phyloP scores from a whole-genome alignment of 441 rosid genomes.

The Gossypium lobatum region DNA sequence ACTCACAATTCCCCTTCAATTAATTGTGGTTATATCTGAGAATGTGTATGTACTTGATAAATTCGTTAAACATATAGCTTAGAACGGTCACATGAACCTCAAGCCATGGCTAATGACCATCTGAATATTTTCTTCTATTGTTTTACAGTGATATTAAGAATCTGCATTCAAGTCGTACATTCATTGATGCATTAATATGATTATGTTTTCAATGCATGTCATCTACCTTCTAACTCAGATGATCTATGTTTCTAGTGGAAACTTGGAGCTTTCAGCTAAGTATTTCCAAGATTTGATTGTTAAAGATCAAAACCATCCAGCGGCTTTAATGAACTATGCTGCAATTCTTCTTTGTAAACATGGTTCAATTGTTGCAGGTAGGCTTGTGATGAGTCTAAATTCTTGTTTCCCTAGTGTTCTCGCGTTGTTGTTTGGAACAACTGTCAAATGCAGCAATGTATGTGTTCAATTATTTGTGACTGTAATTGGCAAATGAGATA shows the following conservation, averaged over 20 bases:
- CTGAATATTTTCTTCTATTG: background rate
- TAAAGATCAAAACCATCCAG: slow-evolving; percentile 88
- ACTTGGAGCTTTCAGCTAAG: slow-evolving; percentile 70
- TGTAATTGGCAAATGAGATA: background rate
- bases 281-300: slow-evolving; percentile 81
- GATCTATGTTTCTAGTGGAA: slow-evolving; percentile 48
- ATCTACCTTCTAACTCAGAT: slow-evolving; percentile 6
- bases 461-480: slow-evolving; percentile 8
- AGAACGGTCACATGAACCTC: background rate
- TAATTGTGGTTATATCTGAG: background rate
- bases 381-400: slow-evolving; percentile 10
- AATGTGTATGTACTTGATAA: background rate
- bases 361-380: slow-evolving; percentile 77
- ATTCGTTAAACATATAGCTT: background rate
- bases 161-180: background rate
- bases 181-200: background rate
- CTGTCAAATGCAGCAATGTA: background rate
- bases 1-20: background rate
- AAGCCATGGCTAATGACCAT: background rate
- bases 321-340: slow-evolving; percentile 77
- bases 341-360: slow-evolving; percentile 68
- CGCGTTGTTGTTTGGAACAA: background rate
- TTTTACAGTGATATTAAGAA: background rate
- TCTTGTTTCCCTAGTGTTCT: slow-evolving; percentile 5
- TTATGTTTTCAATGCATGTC: background rate